phyloP scores from a whole-genome alignment of 805 yeast genomes.

The Hyphopichia homilentoma region DNA sequence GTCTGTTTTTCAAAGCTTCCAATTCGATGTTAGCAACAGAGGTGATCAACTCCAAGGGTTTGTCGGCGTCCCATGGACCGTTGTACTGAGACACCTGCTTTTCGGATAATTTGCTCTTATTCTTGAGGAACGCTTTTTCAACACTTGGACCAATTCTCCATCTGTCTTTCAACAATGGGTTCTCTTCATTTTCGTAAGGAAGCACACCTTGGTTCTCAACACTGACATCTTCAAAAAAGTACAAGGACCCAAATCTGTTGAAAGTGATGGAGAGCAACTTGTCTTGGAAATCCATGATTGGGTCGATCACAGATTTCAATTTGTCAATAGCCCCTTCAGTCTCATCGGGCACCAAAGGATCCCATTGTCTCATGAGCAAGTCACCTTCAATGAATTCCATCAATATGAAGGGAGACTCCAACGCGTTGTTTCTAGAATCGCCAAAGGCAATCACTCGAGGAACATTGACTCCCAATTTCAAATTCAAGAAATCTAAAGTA shows the following conservation, averaged over 20 bases:
- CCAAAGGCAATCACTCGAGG: constrained; percentile 76
- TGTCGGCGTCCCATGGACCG: constrained; percentile 74
- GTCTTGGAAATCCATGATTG: constrained; percentile 65
- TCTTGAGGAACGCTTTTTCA: constrained; percentile 75
- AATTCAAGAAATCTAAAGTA: constrained; percentile 74
- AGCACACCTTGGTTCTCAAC: constrained; percentile 37
- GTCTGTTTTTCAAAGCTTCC: constrained; percentile 53
- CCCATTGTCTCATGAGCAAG: constrained; percentile 85
- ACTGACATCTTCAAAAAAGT: constrained; percentile 67
- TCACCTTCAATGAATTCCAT: constrained; percentile 80
- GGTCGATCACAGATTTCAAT: constrained; percentile 61
- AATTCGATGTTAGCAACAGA: constrained; percentile 66
- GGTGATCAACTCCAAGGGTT: constrained; percentile 60
- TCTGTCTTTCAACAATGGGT: constrained; percentile 52
- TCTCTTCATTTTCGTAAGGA: constrained; percentile 62
- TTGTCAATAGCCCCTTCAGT: constrained; percentile 46
- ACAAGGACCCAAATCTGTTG: constrained; percentile 76
- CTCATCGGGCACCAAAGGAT: constrained; percentile 65
- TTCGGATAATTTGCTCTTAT: constrained; percentile 51
- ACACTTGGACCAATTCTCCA: constrained; percentile 92
- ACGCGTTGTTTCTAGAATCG: constrained; percentile 53
- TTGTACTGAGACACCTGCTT: constrained; percentile 45
- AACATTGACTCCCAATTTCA: constrained; percentile 62
- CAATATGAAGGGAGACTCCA: constrained; percentile 73
- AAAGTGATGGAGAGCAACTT: constrained; percentile 55